Conservation (phyloP, 768 basidiomycete genomes). For the Pholiota conissans region DNA sequence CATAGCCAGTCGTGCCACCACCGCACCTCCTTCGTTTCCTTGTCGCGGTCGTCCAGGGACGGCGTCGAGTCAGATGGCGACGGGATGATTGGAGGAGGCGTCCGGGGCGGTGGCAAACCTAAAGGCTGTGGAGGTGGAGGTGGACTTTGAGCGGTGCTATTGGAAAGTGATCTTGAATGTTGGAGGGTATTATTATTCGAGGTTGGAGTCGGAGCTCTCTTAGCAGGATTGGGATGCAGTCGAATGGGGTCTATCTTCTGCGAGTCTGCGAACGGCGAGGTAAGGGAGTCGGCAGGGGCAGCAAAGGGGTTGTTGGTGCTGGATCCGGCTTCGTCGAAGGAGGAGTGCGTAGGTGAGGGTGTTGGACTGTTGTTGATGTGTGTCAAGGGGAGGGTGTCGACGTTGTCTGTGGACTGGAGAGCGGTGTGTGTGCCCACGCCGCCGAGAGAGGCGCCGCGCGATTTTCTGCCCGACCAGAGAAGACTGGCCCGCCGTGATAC, state of each 20-base stretch:
- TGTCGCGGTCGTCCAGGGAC: constrained; percentile 16
- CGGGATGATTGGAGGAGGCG: constrained; percentile 43
- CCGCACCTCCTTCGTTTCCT: constrained; percentile 28
- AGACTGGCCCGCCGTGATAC: constrained; percentile 60
- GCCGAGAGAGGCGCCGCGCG: constrained; percentile 29
- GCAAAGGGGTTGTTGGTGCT: constrained; percentile 47
- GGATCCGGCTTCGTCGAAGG: constrained; percentile 19
- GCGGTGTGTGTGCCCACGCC: constrained; percentile 43
- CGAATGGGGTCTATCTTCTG: constrained; percentile 14
- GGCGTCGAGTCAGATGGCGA: constrained; percentile 23
- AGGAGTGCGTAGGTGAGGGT: constrained; percentile 36
- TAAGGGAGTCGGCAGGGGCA: constrained; percentile 38
- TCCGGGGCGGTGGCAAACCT: constrained; percentile 61
- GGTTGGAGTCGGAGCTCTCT: background rate
- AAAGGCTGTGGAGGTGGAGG: constrained; percentile 59
- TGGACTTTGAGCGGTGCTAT: constrained; percentile 24
- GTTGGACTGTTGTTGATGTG: constrained; percentile 45
- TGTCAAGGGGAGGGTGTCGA: constrained; percentile 56
- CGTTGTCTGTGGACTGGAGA: constrained; percentile 50
- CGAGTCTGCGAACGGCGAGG: constrained; percentile 52
- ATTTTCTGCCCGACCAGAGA: constrained; percentile 49
- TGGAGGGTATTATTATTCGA: background rate
- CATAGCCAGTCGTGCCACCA: constrained; percentile 93
- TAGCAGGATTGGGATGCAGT: background rate
- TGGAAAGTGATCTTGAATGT: constrained; percentile 19